Percentiles rank a stretch among this genome's conserved stretches.
phyloP scores from a whole-genome alignment of 148 eudicot genomes.

The Arbutus unedo region DNA sequence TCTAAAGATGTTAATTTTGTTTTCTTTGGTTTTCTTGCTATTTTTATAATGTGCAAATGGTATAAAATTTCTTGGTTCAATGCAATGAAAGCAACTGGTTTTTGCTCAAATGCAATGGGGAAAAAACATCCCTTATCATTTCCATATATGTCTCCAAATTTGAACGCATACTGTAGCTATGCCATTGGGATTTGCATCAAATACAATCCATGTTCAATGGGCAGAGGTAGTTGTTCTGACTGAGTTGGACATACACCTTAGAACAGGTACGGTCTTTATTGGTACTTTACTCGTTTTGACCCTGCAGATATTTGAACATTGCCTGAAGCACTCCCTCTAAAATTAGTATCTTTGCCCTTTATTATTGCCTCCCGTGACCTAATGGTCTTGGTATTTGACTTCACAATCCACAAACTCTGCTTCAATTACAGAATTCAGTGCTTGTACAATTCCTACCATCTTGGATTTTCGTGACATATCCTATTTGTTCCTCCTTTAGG shows the following conservation, averaged over 20 bases:
- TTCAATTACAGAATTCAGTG: neutral
- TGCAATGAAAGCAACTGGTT: neutral
- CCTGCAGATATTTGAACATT: too few species aligned
- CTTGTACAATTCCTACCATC: neutral
- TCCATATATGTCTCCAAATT: neutral
- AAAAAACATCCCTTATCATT: neutral
- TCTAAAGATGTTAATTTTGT: neutral
- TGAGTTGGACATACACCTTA: too few species aligned
- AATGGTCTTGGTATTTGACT: neutral
- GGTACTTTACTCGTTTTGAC: too few species aligned
- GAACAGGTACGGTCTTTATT: too few species aligned
- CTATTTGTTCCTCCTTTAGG: conserved; percentile 27
- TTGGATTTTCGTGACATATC: neutral
- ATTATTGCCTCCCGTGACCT: neutral
- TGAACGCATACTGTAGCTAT: neutral
- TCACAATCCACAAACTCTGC: neutral
- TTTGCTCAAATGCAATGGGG: neutral
- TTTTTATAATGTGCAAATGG: neutral
- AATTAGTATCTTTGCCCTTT: neutral
- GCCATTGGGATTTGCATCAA: neutral
- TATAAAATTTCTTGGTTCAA: neutral
- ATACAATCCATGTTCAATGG: neutral
- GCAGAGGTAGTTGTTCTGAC: too few species aligned
- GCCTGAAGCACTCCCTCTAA: too few species aligned
- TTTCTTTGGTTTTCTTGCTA: neutral